These are phyloP conservation scores for Ampelomyces quisqualis DNA, from an alignment of 2,329 filamentous ascomycete species.

Conservation along the genomic window DNA sequence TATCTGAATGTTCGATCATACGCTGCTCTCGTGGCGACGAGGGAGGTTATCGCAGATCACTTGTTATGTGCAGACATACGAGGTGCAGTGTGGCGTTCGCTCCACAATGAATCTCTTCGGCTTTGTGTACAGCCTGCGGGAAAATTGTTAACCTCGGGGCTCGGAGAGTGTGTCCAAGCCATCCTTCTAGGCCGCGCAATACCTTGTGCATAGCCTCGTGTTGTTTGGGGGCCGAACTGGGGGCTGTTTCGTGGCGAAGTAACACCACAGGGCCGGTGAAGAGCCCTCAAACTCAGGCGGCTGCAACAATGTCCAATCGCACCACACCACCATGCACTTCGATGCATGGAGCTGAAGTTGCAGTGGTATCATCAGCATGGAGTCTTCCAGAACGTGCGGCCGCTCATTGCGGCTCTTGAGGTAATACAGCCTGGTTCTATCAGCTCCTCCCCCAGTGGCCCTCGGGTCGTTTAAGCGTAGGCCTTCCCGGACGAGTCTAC, in stretches of 20 bases:
- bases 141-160: background rate
- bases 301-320: constrained; percentile 17
- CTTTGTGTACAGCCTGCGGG: background rate
- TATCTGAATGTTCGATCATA: no score
- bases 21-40: no score
- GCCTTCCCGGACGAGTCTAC: background rate
- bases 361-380: constrained; percentile 15
- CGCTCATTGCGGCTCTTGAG: constrained; percentile 3
- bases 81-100: background rate
- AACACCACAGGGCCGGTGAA: constrained; percentile 9
- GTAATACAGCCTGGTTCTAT: constrained; percentile 6
- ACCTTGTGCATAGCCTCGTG: constrained; percentile 1
- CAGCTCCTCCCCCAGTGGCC: background rate
- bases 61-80: no score
- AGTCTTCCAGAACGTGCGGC: constrained; percentile 10
- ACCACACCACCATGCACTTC: constrained; percentile 10
- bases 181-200: background rate
- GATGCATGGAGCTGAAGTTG: constrained; percentile 16
- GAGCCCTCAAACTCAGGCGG: constrained; percentile 6
- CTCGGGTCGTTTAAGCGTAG: background rate
- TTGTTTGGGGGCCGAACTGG: constrained; percentile 14
- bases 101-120: constrained; percentile 4
- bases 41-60: no score
- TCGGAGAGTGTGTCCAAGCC: no score
- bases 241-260: constrained; percentile 17